Base-by-base conservation (phyloP, 1,284 basidiomycete genomes). In the Microstroma glucosiphilum region DNA sequence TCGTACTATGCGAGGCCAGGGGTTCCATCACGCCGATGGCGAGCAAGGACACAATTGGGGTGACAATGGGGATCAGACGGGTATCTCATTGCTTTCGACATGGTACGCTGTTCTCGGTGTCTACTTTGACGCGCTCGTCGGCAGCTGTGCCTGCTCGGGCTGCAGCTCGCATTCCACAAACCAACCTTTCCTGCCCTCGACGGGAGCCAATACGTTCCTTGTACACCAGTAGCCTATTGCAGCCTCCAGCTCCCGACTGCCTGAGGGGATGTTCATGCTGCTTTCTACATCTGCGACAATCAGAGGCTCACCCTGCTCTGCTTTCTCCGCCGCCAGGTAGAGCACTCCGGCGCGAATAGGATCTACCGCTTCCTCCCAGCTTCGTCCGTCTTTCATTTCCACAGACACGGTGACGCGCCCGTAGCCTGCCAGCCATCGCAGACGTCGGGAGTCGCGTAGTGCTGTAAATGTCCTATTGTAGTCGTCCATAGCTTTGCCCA, bases 361-460 rank as follows among this genome's bases (percentile, higher is more conserved):
- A 11, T 46, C 46, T 1, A 61, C 60, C n/a, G 17, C n/a, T 15
- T 61, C 60, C 13, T 46, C 40, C 15, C 56, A 21, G 12, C 6
- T 25, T 15, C 54, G 26, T 7, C 60, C 60, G 46, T 61, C 54
- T 8, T 59, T 23, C 60, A 61, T 61, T 40, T 61, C 60, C 37
- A 61, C 19, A 15, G 59, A 6, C 12, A 61, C 19, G 9, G 15
- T 26, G 7, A 61, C 53, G 9, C 21, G 12, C 40, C 54, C 57
- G 26, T 37, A 26, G 6, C 30, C 60, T 17, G n/a, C 26, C 17
- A 61, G 43, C 60, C 60, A 61, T 15, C 60, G 57, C 37, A 61
- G 25, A 15, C 19, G 30, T 23, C 42, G 25, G 13, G 21, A 41
- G 6, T 53, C 55, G 25, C 40, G 54, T n/a, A 61, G 26, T 17